Evolutionary conservation across 345 rosid species (phyloP).

Genomic region (Rhodomyrtus tomentosa): DNA sequence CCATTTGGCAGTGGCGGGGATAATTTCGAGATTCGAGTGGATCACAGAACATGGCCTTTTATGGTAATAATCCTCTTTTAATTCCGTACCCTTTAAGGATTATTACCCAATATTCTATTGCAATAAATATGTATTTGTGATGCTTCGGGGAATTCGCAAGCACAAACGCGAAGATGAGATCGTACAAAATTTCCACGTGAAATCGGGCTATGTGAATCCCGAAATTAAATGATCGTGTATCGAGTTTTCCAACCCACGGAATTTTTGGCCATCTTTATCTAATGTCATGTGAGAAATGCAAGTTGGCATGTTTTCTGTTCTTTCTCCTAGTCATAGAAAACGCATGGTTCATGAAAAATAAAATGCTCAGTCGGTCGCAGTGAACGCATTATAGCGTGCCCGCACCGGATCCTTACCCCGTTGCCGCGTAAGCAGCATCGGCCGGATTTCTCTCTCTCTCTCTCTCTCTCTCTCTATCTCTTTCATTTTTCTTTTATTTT

Average conservation of each 20-base stretch:
- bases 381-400: neutral
- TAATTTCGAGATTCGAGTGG: neutral
- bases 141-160: no score
- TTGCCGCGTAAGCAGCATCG: neutral
- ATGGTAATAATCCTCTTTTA: neutral
- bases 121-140: no score
- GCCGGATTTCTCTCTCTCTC: neutral
- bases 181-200: neutral
- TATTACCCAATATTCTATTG: no score
- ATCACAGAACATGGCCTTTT: neutral
- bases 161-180: no score
- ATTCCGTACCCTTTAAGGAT: neutral
- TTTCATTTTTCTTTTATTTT: no score
- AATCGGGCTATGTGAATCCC: neutral
- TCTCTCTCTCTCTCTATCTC: no score
- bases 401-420: neutral
- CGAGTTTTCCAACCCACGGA: rapidly evolving
- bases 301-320: neutral
- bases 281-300: neutral
- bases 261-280: neutral
- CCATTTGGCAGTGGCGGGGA: neutral
- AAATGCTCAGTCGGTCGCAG: neutral
- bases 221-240: neutral
- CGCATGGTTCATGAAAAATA: neutral
- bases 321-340: neutral